These are phyloP conservation scores for Paralagenidium karlingii DNA, from an alignment of 352 stramenopile species.

Conservation along the genomic window DNA sequence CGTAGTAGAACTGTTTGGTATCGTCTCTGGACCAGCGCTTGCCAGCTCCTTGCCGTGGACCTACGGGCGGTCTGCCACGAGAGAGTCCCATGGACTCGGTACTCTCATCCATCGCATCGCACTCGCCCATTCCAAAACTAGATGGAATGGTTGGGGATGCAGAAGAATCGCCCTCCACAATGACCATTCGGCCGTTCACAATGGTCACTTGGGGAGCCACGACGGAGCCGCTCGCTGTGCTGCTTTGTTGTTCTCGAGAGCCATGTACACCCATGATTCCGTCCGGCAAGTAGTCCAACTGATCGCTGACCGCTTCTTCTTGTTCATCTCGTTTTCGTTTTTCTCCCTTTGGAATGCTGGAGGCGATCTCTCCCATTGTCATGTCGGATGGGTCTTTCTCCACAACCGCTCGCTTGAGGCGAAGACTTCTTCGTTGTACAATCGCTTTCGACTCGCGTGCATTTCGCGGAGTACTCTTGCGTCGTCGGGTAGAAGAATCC, in stretches of 20 bases:
- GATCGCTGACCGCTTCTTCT: constrained; percentile 1
- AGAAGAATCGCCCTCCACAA: too few relatives aligned
- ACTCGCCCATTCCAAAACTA: too few relatives aligned
- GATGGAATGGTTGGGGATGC: too few relatives aligned
- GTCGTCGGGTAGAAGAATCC: too few relatives aligned
- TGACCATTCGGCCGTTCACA: constrained; percentile 78
- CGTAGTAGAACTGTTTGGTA: constrained; percentile 83
- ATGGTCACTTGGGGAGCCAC: constrained; percentile 73
- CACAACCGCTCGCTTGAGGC: constrained; percentile 12
- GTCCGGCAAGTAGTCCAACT: background rate
- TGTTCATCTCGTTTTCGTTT: constrained; percentile 41
- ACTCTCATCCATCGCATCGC: background rate
- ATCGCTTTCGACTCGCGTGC: too few relatives aligned
- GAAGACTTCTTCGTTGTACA: too few relatives aligned
- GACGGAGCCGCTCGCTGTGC: constrained; percentile 12
- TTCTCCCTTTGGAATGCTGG: constrained; percentile 55
- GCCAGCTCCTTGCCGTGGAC: too few relatives aligned
- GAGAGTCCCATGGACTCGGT: too few relatives aligned
- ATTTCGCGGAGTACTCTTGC: too few relatives aligned
- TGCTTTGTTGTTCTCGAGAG: constrained; percentile 10
- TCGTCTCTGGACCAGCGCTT: constrained; percentile 63
- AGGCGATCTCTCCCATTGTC: constrained; percentile 72
- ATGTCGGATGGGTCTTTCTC: constrained; percentile 48
- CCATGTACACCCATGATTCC: too few relatives aligned
- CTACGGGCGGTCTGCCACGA: too few relatives aligned